Percentiles rank a stretch among this genome's conserved stretches.
Evolutionary conservation across 2,329 filamentous ascomycete species (phyloP).

Genomic region (Exophiala sp.): DNA sequence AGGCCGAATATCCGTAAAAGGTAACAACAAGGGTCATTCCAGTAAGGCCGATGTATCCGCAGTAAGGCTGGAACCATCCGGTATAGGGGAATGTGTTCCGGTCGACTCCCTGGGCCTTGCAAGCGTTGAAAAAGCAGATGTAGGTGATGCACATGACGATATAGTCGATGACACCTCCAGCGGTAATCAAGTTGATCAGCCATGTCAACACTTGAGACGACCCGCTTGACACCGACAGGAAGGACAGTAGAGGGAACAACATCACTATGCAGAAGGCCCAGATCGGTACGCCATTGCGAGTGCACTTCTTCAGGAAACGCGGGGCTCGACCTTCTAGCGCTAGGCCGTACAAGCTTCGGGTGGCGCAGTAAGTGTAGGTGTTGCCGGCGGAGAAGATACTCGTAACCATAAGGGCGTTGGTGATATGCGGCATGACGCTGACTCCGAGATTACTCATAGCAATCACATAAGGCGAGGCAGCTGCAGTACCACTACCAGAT

Average conservation of each 20-base stretch:
- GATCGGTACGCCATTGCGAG: conserved; percentile 62
- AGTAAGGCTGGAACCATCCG: conserved; percentile 59
- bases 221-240: conserved; percentile 50
- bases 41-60: conserved; percentile 36
- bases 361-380: conserved; percentile 59
- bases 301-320: conserved; percentile 45
- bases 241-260: conserved; percentile 64
- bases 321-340: conserved; percentile 63
- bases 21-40: conserved; percentile 65
- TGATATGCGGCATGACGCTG: conserved; percentile 59
- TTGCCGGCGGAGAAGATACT: conserved; percentile 65
- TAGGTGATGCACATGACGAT: conserved; percentile 59
- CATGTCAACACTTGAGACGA: conserved; percentile 52
- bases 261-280: conserved; percentile 64
- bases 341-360: conserved; percentile 61
- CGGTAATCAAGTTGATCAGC: conserved; percentile 48
- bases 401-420: conserved; percentile 67
- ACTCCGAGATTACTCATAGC: conserved; percentile 64
- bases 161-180: conserved; percentile 52
- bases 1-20: conserved; percentile 69
- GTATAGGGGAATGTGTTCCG: conserved; percentile 56
- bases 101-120: conserved; percentile 50
- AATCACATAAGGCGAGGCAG: conserved; percentile 63
- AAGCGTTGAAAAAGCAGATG: conserved; percentile 56
- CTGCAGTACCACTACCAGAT: conserved; percentile 51